phyloP scores from a whole-genome alignment of 805 yeast genomes.

The Sugiyamaella marilandica region DNA sequence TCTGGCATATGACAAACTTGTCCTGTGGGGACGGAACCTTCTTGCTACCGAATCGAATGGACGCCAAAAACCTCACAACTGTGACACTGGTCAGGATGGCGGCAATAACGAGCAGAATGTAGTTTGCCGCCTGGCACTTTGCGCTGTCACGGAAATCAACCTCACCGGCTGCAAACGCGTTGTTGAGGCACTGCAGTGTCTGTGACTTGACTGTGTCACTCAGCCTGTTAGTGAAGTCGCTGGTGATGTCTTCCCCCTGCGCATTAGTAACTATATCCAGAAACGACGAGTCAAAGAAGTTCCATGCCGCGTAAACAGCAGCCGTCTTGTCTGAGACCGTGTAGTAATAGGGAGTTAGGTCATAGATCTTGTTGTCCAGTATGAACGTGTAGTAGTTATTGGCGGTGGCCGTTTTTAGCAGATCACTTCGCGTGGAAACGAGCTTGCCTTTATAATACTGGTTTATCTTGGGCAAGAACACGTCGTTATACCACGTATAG shows the following conservation, averaged over 20 bases:
- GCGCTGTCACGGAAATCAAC: slow-evolving; percentile 38
- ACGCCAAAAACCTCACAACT: slow-evolving; percentile 36
- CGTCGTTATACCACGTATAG: slow-evolving; percentile 34
- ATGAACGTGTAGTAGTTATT: slow-evolving; percentile 30
- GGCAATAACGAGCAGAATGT: slow-evolving; percentile 37
- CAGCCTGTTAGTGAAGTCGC: slow-evolving; percentile 23
- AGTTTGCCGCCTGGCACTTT: slow-evolving; percentile 38
- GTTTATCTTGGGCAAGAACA: slow-evolving; percentile 33
- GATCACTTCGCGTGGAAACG: slow-evolving; percentile 30
- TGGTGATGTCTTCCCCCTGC: slow-evolving; percentile 36
- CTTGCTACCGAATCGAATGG: slow-evolving; percentile 36
- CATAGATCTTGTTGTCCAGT: slow-evolving; percentile 34
- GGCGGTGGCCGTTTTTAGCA: slow-evolving; percentile 24
- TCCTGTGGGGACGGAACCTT: slow-evolving; percentile 36
- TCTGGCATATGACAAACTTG: slow-evolving; percentile 39
- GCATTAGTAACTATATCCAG: slow-evolving; percentile 29
- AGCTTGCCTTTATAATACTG: slow-evolving; percentile 35
- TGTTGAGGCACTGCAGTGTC: slow-evolving; percentile 34
- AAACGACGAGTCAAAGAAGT: slow-evolving; percentile 33
- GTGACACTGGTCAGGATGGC: slow-evolving; percentile 36
- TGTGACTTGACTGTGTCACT: slow-evolving; percentile 26
- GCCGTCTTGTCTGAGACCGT: slow-evolving; percentile 30
- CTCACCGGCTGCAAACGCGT: slow-evolving; percentile 34
- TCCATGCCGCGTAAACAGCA: slow-evolving; percentile 27
- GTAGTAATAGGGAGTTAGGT: slow-evolving; percentile 35